Percentiles rank a stretch among this genome's conserved stretches.
phyloP scores from a whole-genome alignment of 108 stramenopile genomes.

The Skeletonema costatum region DNA sequence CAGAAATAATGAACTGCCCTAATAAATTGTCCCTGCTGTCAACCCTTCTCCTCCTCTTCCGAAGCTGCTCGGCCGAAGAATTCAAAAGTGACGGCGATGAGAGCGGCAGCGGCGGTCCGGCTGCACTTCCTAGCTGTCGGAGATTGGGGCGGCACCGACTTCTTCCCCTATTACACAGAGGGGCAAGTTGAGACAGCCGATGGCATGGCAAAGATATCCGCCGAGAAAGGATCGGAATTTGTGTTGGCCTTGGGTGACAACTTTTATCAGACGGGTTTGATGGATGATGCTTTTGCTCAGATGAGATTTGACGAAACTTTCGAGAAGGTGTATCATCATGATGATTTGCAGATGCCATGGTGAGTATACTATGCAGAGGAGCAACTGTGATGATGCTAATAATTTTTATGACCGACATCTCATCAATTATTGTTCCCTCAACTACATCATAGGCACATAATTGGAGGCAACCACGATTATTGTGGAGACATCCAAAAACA shows the following conservation, averaged over 20 bases:
- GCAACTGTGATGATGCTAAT: background rate
- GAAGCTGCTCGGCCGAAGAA: background rate
- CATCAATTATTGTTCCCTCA: background rate
- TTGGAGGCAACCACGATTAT: slow-evolving; percentile 61
- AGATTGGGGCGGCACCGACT: slow-evolving; percentile 55
- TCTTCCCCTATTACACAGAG: slow-evolving; percentile 40
- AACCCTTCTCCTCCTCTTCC: background rate
- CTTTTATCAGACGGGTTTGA: slow-evolving; percentile 47
- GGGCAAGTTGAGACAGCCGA: slow-evolving; percentile 43
- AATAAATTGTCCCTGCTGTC: background rate
- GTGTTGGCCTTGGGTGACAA: slow-evolving; percentile 58
- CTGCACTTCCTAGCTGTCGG: slow-evolving; percentile 56
- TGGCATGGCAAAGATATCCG: slow-evolving; percentile 51
- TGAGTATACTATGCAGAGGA: background rate
- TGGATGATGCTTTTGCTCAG: slow-evolving; percentile 3
- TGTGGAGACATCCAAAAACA: slow-evolving; percentile 50
- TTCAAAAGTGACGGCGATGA: background rate
- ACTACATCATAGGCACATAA: slow-evolving; percentile 23
- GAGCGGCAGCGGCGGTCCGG: background rate
- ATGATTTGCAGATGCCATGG: slow-evolving; percentile 36
- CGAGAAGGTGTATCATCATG: slow-evolving; percentile 50
- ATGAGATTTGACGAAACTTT: slow-evolving; percentile 47
- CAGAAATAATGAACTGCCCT: too few species aligned
- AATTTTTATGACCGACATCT: background rate
- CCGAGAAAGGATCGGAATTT: slow-evolving; percentile 16